Evolutionary conservation across 371 early-diverging fungal genomes (phyloP).

Genomic region (Mortierella sp.): DNA sequence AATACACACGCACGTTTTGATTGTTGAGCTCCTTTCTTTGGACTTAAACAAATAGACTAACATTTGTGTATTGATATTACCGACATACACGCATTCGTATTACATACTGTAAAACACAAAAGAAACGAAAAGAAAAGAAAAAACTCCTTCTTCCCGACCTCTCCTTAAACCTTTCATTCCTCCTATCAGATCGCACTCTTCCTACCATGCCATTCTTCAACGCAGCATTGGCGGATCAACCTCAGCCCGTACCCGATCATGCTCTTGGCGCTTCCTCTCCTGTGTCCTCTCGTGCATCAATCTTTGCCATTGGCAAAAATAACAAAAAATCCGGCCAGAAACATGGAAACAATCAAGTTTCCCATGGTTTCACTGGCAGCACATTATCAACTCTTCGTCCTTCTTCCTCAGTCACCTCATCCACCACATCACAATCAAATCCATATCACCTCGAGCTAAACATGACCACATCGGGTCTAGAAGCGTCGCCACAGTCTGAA

Average conservation of each 20-base stretch:
- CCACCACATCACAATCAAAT: not conserved
- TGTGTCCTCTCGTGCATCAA: conserved; percentile 10
- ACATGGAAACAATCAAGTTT: not conserved
- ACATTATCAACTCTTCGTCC: not conserved
- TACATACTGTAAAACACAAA: no score
- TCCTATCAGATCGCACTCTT: conserved; percentile 6
- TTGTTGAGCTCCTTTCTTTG: no score
- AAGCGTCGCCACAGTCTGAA: not conserved
- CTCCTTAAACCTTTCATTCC: not conserved
- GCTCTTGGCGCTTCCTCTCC: conserved; percentile 2
- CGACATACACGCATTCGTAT: not conserved
- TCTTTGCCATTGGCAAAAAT: not conserved
- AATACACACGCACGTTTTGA: no score
- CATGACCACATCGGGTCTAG: not conserved
- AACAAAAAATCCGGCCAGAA: not conserved
- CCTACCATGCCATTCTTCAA: conserved; percentile 5
- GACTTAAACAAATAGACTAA: no score
- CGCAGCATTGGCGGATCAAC: conserved; percentile 9
- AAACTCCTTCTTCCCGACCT: not conserved
- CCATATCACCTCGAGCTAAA: not conserved
- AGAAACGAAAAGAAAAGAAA: no score
- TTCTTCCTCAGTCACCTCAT: not conserved
- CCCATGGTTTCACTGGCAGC: no score
- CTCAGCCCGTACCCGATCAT: conserved; percentile 8
- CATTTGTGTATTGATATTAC: no score